A percentile compares a stretch with the other conserved stretches of the same genome.
Conservation (phyloP, 75 land plant species). For the Sequoia sempervirens region DNA sequence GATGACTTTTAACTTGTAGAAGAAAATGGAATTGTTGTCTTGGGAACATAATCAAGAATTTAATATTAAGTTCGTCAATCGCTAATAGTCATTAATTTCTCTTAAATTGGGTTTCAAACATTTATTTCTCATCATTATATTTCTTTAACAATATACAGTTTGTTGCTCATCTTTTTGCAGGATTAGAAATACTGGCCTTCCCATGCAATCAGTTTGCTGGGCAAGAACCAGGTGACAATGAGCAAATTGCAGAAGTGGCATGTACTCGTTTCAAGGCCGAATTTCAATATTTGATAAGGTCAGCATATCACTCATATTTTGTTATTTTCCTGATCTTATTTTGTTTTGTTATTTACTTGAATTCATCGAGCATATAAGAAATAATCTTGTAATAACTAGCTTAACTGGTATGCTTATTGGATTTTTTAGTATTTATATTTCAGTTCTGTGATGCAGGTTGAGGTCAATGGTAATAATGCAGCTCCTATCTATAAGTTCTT, state of each 20-base stretch:
- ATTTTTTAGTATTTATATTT: neutral
- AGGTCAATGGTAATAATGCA: constrained; percentile 55
- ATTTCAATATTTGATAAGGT: constrained; percentile 73
- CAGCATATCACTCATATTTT: neutral
- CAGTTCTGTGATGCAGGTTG: constrained; percentile 20
- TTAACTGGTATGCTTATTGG: neutral
- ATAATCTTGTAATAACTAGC: neutral
- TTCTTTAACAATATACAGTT: neutral
- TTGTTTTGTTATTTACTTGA: neutral
- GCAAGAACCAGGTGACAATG: constrained; percentile 68
- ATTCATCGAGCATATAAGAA: neutral
- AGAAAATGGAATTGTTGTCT: too few relatives aligned
- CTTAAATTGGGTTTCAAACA: neutral
- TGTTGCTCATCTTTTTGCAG: neutral
- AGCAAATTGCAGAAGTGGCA: constrained; percentile 49
- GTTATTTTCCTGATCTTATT: neutral
- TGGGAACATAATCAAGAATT: too few relatives aligned
- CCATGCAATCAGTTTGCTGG: constrained; percentile 78
- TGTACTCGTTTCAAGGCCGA: constrained; percentile 66
- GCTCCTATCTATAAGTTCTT: constrained; percentile 58
- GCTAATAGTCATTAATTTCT: neutral
- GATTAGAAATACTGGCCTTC: constrained; percentile 14
- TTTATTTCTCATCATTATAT: neutral
- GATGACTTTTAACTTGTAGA: too few relatives aligned
- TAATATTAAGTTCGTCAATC: too few relatives aligned